Percentiles rank a stretch among this genome's conserved stretches.
phyloP scores from a whole-genome alignment of 2,329 filamentous ascomycete species.

The Ophiocordyceps camponoti-rufipedis region DNA sequence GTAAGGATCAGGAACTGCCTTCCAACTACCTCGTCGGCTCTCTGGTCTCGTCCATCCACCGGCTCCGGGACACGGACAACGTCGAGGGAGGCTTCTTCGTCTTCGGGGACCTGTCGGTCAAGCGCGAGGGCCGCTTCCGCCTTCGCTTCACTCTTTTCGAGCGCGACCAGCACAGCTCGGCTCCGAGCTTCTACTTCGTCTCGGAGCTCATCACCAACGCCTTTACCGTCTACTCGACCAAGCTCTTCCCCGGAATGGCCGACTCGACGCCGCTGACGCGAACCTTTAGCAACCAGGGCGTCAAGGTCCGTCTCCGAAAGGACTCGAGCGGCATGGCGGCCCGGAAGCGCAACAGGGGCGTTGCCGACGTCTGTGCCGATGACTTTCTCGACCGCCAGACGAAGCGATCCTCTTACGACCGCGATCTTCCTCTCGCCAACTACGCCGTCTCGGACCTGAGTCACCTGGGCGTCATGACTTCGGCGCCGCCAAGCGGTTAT shows the following conservation, averaged over 20 bases:
- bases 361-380: constrained; percentile 5
- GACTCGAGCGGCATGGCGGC: constrained; percentile 47
- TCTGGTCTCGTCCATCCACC: constrained; percentile 63
- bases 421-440: constrained; percentile 4
- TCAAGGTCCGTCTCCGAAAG: constrained; percentile 65
- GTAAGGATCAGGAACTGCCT: constrained; percentile 10
- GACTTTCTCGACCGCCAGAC: constrained; percentile 4
- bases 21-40: constrained; percentile 47
- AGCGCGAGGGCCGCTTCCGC: constrained; percentile 51
- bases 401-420: constrained; percentile 7
- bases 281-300: constrained; percentile 73
- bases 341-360: constrained; percentile 22
- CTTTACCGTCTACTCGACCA: constrained; percentile 48
- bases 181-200: constrained; percentile 7
- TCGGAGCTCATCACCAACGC: constrained; percentile 28
- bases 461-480: constrained; percentile 3
- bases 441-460: constrained; percentile 5
- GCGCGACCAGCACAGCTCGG: constrained; percentile 11
- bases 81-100: constrained; percentile 73
- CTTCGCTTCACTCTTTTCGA: constrained; percentile 59
- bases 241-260: constrained; percentile 61
- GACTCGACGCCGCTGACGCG: constrained; percentile 70
- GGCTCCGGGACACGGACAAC: constrained; percentile 62
- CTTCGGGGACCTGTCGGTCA: constrained; percentile 75
- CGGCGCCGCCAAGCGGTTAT: constrained; percentile 3